Conservation (phyloP, 2,329 filamentous ascomycete genomes). For the Aspergillus alliaceus region DNA sequence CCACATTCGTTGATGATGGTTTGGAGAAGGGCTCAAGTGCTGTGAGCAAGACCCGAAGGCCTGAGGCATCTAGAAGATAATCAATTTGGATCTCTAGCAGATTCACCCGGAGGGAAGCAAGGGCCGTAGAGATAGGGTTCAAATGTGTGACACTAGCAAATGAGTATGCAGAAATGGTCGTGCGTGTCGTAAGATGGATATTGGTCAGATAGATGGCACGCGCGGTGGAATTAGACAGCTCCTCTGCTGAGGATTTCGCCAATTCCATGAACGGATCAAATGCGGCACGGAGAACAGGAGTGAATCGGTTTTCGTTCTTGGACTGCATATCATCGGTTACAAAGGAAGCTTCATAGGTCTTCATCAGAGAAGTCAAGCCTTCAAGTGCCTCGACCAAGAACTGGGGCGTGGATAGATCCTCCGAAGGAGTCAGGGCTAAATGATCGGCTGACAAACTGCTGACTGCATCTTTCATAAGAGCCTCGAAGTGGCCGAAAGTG, state of each 20-base stretch:
- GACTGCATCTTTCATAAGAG: slow-evolving; percentile 72
- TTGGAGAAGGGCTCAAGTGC: slow-evolving; percentile 51
- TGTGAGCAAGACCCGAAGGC: slow-evolving; percentile 64
- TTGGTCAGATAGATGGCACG: slow-evolving; percentile 54
- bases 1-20: slow-evolving; percentile 8
- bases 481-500: slow-evolving; percentile 78
- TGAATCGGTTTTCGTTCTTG: slow-evolving; percentile 67
- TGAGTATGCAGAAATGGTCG: slow-evolving; percentile 42
- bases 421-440: slow-evolving; percentile 67
- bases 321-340: slow-evolving; percentile 45
- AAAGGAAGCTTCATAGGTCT: slow-evolving; percentile 81
- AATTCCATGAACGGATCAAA: slow-evolving; percentile 82
- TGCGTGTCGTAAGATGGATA: slow-evolving; percentile 43
- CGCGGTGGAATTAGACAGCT: slow-evolving; percentile 36
- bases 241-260: slow-evolving; percentile 52
- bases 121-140: slow-evolving; percentile 56
- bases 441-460: slow-evolving; percentile 68
- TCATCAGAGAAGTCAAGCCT: slow-evolving; percentile 75
- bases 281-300: slow-evolving; percentile 72
- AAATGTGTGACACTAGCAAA: slow-evolving; percentile 66
- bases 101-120: slow-evolving; percentile 44
- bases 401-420: slow-evolving; percentile 73
- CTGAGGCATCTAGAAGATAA: slow-evolving; percentile 75
- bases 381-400: slow-evolving; percentile 81
- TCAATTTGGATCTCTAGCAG: slow-evolving; percentile 68